Evolutionary conservation across 1,284 basidiomycete species (phyloP).

Genomic region (Schizopora paradoxa): DNA sequence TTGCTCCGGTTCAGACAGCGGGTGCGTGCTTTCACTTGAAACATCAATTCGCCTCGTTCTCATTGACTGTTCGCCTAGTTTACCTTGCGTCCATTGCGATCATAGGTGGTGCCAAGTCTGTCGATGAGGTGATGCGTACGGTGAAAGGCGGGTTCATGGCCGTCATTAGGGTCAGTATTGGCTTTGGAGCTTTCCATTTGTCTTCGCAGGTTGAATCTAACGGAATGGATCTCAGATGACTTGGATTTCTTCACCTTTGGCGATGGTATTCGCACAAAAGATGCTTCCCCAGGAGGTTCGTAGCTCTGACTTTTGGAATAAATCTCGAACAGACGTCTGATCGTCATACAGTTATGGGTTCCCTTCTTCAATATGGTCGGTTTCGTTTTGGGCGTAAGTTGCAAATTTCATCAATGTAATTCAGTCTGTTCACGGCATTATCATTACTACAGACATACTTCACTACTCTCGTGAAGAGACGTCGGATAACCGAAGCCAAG

Average conservation of each 20-base stretch:
- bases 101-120: slow-evolving; percentile 74
- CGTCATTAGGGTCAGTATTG: slow-evolving; percentile 58
- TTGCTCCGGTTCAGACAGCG: slow-evolving; percentile 72
- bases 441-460: slow-evolving; percentile 55
- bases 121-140: slow-evolving; percentile 62
- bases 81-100: slow-evolving; percentile 77
- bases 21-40: slow-evolving; percentile 40
- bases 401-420: neutral
- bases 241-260: slow-evolving; percentile 71
- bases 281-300: slow-evolving; percentile 65
- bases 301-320: slow-evolving; percentile 1
- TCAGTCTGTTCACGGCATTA: slow-evolving; percentile 8
- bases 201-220: slow-evolving; percentile 2
- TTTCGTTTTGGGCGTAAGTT: slow-evolving; percentile 58
- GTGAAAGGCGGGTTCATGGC: slow-evolving; percentile 72
- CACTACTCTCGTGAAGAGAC: slow-evolving; percentile 62
- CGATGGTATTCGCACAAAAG: slow-evolving; percentile 67
- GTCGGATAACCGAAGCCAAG: slow-evolving; percentile 47
- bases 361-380: slow-evolving; percentile 70
- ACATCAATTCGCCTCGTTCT: slow-evolving; percentile 2
- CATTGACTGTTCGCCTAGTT: slow-evolving; percentile 25
- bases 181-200: neutral
- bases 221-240: slow-evolving; percentile 39
- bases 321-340: slow-evolving; percentile 1
- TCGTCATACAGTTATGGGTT: slow-evolving; percentile 53